These are phyloP conservation scores for Coleophoma crateriformis DNA, from an alignment of 2,329 filamentous ascomycete species.

Conservation along the genomic window DNA sequence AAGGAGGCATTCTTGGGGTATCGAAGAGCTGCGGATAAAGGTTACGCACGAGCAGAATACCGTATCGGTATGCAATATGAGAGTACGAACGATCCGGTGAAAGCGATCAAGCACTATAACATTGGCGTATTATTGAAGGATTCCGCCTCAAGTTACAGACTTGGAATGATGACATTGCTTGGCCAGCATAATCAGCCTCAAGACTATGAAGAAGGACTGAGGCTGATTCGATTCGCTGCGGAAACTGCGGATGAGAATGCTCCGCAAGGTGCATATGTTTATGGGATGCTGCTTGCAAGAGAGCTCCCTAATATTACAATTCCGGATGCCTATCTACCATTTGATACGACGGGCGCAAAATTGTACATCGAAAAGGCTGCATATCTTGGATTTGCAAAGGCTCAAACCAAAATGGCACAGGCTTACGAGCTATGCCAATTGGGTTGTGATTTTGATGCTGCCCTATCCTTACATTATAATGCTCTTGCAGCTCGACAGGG, in stretches of 20 bases:
- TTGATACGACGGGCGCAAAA: slow-evolving; percentile 67
- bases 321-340: slow-evolving; percentile 64
- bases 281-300: slow-evolving; percentile 87
- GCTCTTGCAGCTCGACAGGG: slow-evolving; percentile 87
- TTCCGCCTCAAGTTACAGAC: slow-evolving; percentile 77
- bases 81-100: slow-evolving; percentile 85
- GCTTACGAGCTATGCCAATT: slow-evolving; percentile 93
- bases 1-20: slow-evolving; percentile 91
- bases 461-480: slow-evolving; percentile 92
- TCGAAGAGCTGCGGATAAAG: slow-evolving; percentile 75
- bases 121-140: slow-evolving; percentile 74
- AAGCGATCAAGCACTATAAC: slow-evolving; percentile 87
- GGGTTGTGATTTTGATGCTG: slow-evolving; percentile 90
- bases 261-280: slow-evolving; percentile 90
- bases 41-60: slow-evolving; percentile 87
- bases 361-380: slow-evolving; percentile 95
- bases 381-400: slow-evolving; percentile 91
- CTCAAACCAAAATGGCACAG: slow-evolving; percentile 94
- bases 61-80: slow-evolving; percentile 98
- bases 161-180: slow-evolving; percentile 96
- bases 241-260: slow-evolving; percentile 92
- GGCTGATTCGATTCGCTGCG: slow-evolving; percentile 78
- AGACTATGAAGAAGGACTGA: slow-evolving; percentile 71
- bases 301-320: slow-evolving; percentile 88
- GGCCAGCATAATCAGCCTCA: slow-evolving; percentile 88